phyloP scores from a whole-genome alignment of 768 basidiomycete genomes.

The Hygrophoropsis aurantiaca region DNA sequence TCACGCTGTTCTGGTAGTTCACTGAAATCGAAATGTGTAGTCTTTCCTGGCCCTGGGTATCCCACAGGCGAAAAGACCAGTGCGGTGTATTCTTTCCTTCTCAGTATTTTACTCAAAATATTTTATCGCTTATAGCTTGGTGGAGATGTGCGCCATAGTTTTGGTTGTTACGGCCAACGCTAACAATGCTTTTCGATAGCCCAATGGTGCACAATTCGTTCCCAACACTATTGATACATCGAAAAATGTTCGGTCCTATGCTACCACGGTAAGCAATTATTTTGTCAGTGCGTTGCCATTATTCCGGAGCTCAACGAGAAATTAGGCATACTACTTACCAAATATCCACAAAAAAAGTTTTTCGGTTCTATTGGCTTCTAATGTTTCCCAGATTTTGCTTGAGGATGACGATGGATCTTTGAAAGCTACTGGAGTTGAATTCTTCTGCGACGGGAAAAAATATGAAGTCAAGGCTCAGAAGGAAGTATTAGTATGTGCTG shows the following conservation, averaged over 20 bases:
- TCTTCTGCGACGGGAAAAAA: slow-evolving; percentile 27
- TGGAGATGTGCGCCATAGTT: no score
- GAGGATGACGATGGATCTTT: slow-evolving; percentile 17
- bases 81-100: slow-evolving; percentile 13
- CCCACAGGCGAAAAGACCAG: not conserved
- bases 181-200: no score
- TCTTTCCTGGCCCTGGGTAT: slow-evolving; percentile 15
- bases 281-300: not conserved
- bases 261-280: slow-evolving; percentile 26
- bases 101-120: slow-evolving; percentile 21
- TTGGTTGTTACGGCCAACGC: no score
- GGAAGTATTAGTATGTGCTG: slow-evolving; percentile 52
- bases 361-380: slow-evolving; percentile 22
- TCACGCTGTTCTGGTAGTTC: slow-evolving; percentile 21
- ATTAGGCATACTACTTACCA: slow-evolving; percentile 22
- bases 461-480: slow-evolving; percentile 40
- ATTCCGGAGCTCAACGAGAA: not conserved
- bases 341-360: slow-evolving; percentile 28
- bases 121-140: not conserved
- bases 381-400: slow-evolving; percentile 27
- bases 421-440: slow-evolving; percentile 48
- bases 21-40: slow-evolving; percentile 24
- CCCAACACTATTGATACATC: slow-evolving; percentile 22
- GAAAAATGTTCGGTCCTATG: slow-evolving; percentile 27
- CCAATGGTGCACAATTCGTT: slow-evolving; percentile 20